These are phyloP conservation scores for Syzygium aromaticum DNA, from an alignment of 345 rosid species.

Conservation along the genomic window DNA sequence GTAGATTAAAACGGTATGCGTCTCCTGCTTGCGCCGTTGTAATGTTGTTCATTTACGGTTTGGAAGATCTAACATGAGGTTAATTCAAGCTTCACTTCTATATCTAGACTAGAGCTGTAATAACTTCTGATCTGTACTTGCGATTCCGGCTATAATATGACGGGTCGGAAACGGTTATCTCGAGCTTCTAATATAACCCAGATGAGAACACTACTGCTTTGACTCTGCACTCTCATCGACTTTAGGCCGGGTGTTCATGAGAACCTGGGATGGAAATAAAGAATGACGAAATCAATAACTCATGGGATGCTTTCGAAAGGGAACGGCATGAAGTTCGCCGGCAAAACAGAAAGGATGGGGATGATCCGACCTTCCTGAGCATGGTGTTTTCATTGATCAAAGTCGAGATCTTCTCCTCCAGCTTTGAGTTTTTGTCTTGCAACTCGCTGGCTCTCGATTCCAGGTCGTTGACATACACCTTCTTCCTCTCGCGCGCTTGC, in stretches of 20 bases:
- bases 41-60: background rate
- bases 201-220: background rate
- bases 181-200: background rate
- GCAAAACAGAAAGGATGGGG: background rate
- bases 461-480: slow-evolving; percentile 54
- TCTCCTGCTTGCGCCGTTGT: background rate
- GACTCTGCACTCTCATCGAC: slow-evolving; percentile 29
- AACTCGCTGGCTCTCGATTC: slow-evolving; percentile 46
- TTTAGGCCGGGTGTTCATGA: slow-evolving; percentile 61
- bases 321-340: background rate
- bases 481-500: slow-evolving; percentile 83
- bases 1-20: background rate
- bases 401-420: slow-evolving; percentile 64
- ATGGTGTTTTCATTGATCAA: slow-evolving; percentile 53
- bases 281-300: background rate
- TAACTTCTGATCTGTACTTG: background rate
- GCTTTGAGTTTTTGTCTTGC: slow-evolving; percentile 42
- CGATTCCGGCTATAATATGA: background rate
- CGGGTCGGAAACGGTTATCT: background rate
- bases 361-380: slow-evolving; percentile 46
- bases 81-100: background rate
- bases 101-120: background rate
- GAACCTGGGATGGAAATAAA: slow-evolving; percentile 18
- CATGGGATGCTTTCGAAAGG: background rate
- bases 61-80: background rate